These are phyloP conservation scores for Cardamine chenopodiifolia DNA, from an alignment of 345 rosid genomes.

Conservation along the genomic window DNA sequence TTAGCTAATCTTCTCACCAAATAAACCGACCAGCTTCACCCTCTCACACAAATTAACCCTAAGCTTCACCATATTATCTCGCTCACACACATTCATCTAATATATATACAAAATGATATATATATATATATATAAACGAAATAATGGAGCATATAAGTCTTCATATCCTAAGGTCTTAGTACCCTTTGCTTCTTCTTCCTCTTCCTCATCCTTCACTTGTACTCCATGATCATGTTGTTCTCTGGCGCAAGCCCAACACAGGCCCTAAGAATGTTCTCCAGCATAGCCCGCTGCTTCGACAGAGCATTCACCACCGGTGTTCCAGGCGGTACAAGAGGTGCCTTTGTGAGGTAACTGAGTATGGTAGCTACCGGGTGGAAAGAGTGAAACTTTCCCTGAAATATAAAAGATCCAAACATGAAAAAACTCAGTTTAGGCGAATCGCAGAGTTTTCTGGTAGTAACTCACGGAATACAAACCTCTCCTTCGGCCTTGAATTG, in stretches of 20 bases:
- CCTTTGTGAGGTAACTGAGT: slow-evolving; percentile 96
- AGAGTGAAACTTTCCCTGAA: slow-evolving; percentile 90
- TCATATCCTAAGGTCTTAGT: slow-evolving; percentile 33
- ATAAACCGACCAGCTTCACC: neutral
- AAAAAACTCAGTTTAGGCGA: neutral
- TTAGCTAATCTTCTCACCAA: slow-evolving; percentile 10
- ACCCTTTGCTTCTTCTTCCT: neutral
- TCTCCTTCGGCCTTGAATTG: slow-evolving; percentile 90
- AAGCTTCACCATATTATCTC: neutral
- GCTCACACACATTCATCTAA: neutral
- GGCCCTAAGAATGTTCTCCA: slow-evolving; percentile 93
- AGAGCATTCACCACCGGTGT: slow-evolving; percentile 96
- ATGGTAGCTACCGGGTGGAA: slow-evolving; percentile 98
- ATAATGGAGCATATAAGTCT: slow-evolving; percentile 13
- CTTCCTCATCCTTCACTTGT: slow-evolving; percentile 56
- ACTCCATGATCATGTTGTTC: slow-evolving; percentile 98
- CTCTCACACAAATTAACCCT: slow-evolving; percentile 10
- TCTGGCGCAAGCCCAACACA: slow-evolving; percentile 94
- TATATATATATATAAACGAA: neutral
- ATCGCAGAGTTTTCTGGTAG: neutral
- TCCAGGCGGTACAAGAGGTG: slow-evolving; percentile 91
- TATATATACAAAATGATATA: neutral
- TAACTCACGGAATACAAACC: slow-evolving; percentile 47
- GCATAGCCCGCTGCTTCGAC: slow-evolving; percentile 96
- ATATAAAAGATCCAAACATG: neutral